Conservation (phyloP, 805 yeast species). For the Wickerhamiella azyma region DNA sequence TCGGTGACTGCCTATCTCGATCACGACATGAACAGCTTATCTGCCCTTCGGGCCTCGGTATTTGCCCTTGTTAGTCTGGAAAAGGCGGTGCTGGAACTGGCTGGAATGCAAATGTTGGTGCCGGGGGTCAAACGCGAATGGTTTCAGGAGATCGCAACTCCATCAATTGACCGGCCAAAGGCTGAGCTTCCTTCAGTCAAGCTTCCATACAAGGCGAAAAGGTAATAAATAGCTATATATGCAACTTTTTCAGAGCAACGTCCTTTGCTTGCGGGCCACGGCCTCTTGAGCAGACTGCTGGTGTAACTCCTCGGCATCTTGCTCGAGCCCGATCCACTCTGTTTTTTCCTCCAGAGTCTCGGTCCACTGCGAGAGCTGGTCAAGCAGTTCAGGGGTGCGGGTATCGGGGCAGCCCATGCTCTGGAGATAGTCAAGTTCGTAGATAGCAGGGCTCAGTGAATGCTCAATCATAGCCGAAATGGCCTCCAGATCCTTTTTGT, state of each 20-base stretch:
- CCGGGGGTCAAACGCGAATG: too few species aligned
- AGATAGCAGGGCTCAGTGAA: neutral
- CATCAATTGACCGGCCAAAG: too few species aligned
- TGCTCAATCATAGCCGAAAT: neutral
- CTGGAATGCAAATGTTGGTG: too few species aligned
- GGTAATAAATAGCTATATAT: neutral
- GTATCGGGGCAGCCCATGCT: conserved; percentile 1
- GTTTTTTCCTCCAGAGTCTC: neutral
- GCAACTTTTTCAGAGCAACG: neutral
- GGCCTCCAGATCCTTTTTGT: neutral
- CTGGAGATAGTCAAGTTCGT: neutral
- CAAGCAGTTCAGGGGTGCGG: neutral
- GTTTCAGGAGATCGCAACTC: too few species aligned
- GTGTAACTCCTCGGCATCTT: neutral
- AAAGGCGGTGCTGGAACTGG: too few species aligned
- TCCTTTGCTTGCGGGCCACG: neutral
- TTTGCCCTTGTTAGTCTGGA: too few species aligned
- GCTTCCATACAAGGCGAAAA: too few species aligned
- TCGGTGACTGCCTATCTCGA: too few species aligned
- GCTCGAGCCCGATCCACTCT: neutral
- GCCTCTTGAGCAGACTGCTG: neutral
- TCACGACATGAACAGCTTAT: too few species aligned
- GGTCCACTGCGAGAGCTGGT: neutral
- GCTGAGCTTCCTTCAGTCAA: too few species aligned
- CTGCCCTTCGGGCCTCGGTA: too few species aligned